Evolutionary conservation across 2,329 filamentous ascomycete genomes (phyloP).

Genomic region (Aureobasidium sp.): DNA sequence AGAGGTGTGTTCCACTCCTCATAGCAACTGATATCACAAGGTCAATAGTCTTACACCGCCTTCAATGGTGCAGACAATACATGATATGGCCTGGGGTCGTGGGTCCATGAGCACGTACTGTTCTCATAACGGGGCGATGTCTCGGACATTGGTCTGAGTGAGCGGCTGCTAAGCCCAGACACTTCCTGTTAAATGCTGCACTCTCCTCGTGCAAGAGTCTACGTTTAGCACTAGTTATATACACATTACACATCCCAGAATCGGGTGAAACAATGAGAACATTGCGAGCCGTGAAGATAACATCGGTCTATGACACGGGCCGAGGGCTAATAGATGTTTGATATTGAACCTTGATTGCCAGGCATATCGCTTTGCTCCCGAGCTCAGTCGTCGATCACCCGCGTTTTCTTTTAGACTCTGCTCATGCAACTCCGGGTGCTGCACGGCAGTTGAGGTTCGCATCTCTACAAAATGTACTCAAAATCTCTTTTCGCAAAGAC

Average conservation of each 20-base stretch:
- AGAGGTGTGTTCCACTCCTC: not conserved
- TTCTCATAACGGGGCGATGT: not conserved
- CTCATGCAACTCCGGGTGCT: not conserved
- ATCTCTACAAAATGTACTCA: slow-evolving; percentile 8
- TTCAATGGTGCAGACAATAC: not conserved
- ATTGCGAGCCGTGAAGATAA: not conserved
- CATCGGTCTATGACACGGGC: not conserved
- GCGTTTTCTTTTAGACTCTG: not conserved
- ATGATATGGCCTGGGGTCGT: not conserved
- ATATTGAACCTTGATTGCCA: not conserved
- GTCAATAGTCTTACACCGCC: not conserved
- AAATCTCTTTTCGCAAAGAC: not conserved
- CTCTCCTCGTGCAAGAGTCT: too few relatives aligned
- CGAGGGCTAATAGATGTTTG: not conserved
- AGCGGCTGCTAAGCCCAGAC: not conserved
- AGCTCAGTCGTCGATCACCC: not conserved
- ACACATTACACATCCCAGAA: too few relatives aligned
- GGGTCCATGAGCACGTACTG: not conserved
- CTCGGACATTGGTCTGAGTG: not conserved
- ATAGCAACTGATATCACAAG: not conserved
- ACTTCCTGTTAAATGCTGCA: not conserved
- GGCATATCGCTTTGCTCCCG: slow-evolving; percentile 1
- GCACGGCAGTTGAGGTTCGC: not conserved
- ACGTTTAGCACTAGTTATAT: too few relatives aligned
- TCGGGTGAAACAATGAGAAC: too few relatives aligned